Conservation (phyloP, 192 early-diverging fungal genomes). For the Kappamyces sp. region DNA sequence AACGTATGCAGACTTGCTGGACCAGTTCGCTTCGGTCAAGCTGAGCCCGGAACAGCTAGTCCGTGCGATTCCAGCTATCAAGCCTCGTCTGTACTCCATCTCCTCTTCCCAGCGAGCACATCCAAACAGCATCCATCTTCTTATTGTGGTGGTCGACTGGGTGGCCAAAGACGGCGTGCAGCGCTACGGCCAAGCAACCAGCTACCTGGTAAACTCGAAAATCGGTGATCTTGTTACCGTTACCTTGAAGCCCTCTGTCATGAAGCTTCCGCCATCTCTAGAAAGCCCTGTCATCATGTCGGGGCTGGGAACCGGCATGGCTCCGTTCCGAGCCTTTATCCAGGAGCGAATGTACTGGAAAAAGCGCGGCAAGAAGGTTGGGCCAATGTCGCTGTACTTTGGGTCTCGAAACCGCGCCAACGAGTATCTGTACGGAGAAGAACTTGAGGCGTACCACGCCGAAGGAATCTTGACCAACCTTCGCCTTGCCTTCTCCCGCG, state of each 20-base stretch:
- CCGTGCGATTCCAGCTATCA: conserved; percentile 74
- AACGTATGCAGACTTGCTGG: conserved; percentile 82
- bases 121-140: conserved; percentile 81
- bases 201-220: conserved; percentile 69
- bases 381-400: conserved; percentile 94
- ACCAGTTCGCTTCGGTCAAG: conserved; percentile 76
- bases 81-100: conserved; percentile 98
- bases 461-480: conserved; percentile 86
- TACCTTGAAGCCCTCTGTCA: conserved; percentile 91
- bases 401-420: conserved; percentile 88
- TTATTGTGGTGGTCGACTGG: conserved; percentile 93
- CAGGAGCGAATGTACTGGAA: conserved; percentile 84
- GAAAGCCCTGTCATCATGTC: conserved; percentile 91
- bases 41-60: conserved; percentile 69
- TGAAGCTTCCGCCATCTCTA: conserved; percentile 84
- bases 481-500: conserved; percentile 89
- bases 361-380: conserved; percentile 72
- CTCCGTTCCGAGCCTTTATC: conserved; percentile 96
- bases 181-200: conserved; percentile 85
- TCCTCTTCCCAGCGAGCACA: conserved; percentile 84
- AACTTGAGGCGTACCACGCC: conserved; percentile 87
- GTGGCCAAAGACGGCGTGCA: conserved; percentile 54
- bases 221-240: conserved; percentile 72
- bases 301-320: conserved; percentile 96
- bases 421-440: conserved; percentile 96